Base-by-base conservation (phyloP, 129 eudicot genomes). In the Arctium lappa region DNA sequence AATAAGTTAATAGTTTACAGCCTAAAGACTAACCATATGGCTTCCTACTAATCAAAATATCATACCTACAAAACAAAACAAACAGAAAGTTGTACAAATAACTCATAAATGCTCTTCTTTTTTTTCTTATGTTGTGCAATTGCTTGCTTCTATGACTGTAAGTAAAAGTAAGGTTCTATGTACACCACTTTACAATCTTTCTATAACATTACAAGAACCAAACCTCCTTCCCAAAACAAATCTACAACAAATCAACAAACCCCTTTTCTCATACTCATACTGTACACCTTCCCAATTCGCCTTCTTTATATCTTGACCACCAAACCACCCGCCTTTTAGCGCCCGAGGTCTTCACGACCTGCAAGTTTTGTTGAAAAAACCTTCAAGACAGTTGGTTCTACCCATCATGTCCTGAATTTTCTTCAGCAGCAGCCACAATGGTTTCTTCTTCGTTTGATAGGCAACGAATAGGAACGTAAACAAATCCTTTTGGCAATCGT, bases 401-500 rank as follows among this genome's bases (percentile, higher is more conserved):
- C 81, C 79, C 88, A 85, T 88, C 89, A 36, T 76, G 86, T 80
- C 87, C 90, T 69, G 86, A 78, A 73, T 85, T 84, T 84, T 86
- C 89, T 77, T 74, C 89, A 3, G 81, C 78, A 6, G 78, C 78
- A 53, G 87, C 93, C 46, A 88, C 84, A 76, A 76, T 78, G 30
- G 88, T 85, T 72, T 87, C 97, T 86, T 95, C 88, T 79, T 92
- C 99, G 69, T 91, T 93, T 9, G 98, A 86, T 53, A 95, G 97
- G 82, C 88, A 84, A 65, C 91, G 86, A 16, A 92, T 83, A 34
- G 97, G 97, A 85, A 93, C 99, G 84, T 95, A 93, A 75, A 93
- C 91, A 78, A 87, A 93, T 80, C 99, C 99, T 86, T 95, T 95
- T 0, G 99, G 99, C 56, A 95, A 88, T 38, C 99, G 89, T 68